phyloP scores from a whole-genome alignment of 179 eudicot species.

The Silene coronaria region DNA sequence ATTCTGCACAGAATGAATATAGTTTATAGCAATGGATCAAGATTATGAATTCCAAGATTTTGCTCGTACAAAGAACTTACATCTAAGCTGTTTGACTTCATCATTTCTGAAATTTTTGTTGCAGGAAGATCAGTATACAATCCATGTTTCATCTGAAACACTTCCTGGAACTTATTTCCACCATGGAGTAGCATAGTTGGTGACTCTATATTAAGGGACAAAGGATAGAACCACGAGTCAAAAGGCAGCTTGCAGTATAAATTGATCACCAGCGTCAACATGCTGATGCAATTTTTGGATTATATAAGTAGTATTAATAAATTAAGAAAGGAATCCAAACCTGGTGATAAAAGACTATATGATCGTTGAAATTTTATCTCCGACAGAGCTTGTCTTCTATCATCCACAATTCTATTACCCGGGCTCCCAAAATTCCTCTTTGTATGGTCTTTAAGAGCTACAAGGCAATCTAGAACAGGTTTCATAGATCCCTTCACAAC shows the following conservation, averaged over 20 bases:
- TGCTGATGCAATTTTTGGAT: background rate
- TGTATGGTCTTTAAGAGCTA: conserved; percentile 54
- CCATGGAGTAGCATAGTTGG: conserved; percentile 48
- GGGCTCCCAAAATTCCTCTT: conserved; percentile 35
- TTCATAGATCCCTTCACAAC: conserved; percentile 73
- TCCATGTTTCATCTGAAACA: conserved; percentile 80
- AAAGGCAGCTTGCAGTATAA: background rate
- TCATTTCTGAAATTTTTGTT: conserved; percentile 73
- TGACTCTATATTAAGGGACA: conserved; percentile 37
- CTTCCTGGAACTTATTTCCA: conserved; percentile 72
- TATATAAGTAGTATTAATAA: conserved; percentile 13
- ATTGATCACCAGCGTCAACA: background rate
- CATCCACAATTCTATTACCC: conserved; percentile 37
- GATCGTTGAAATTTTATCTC: conserved; percentile 51
- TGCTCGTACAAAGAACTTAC: conserved; percentile 46
- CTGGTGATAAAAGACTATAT: conserved; percentile 51
- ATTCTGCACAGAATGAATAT: conserved; percentile 46
- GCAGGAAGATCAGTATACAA: conserved; percentile 66
- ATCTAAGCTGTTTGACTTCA: conserved; percentile 84
- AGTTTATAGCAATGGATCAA: background rate
- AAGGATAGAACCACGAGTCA: background rate
- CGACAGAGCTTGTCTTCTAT: conserved; percentile 37
- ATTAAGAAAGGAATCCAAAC: conserved; percentile 20
- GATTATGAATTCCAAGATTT: background rate
- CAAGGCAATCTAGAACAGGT: conserved; percentile 68